Evolutionary conservation across 75 land plant species (phyloP).

Genomic region (Pinus taeda): DNA sequence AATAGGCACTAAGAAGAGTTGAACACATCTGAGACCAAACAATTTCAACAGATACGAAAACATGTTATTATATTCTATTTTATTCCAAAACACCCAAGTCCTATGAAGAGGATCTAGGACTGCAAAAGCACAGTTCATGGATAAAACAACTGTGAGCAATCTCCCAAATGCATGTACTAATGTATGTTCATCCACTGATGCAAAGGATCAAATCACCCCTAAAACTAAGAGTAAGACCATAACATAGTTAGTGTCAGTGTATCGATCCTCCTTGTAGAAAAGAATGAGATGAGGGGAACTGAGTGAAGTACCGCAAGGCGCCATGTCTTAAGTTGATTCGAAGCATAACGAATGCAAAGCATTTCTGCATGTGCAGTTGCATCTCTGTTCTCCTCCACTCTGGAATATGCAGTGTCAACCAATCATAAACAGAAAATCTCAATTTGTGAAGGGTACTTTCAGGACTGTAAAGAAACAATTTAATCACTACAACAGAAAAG

Average conservation of each 20-base stretch:
- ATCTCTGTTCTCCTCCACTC: constrained; percentile 80
- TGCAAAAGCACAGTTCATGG: neutral
- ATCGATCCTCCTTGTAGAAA: neutral
- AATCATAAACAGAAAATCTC: constrained; percentile 11
- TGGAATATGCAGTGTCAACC: constrained; percentile 22
- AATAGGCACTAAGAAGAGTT: neutral
- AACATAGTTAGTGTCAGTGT: neutral
- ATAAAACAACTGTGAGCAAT: neutral
- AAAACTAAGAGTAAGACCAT: neutral
- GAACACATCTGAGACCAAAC: neutral
- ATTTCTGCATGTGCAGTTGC: constrained; percentile 98
- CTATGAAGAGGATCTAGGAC: neutral
- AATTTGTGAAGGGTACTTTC: neutral
- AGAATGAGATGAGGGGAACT: neutral
- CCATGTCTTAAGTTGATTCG: constrained; percentile 66
- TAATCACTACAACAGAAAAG: neutral
- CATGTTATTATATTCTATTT: neutral
- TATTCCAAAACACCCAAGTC: neutral
- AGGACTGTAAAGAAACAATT: neutral
- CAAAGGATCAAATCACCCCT: neutral
- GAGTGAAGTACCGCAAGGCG: constrained; percentile 62
- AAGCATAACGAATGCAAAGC: constrained; percentile 90
- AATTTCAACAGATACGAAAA: neutral
- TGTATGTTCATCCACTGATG: neutral
- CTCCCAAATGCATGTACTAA: neutral